Conservation (phyloP, 352 stramenopile species). For the Globisporangium paroecandrum region DNA sequence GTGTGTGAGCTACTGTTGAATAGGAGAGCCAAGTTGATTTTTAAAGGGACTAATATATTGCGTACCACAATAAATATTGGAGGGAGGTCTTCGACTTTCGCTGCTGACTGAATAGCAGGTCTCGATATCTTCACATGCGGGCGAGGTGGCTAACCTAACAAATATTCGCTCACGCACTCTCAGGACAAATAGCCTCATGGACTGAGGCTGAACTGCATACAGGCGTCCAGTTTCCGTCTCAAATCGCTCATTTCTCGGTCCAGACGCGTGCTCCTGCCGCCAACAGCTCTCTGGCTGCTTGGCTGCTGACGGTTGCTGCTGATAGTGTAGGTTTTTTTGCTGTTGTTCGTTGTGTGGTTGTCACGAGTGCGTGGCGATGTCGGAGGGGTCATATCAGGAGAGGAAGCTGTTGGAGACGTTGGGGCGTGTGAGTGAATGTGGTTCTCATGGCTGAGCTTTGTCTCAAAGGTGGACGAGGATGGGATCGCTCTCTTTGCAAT, state of each 20-base stretch:
- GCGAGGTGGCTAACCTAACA: too few relatives aligned
- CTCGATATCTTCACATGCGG: background rate
- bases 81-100: background rate
- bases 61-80: constrained; percentile 6
- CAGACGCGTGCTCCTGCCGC: constrained; percentile 32
- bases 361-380: constrained; percentile 28
- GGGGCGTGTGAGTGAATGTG: constrained; percentile 25
- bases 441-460: constrained; percentile 7
- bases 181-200: background rate
- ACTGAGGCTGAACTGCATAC: constrained; percentile 25
- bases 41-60: constrained; percentile 8
- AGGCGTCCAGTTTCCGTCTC: constrained; percentile 59
- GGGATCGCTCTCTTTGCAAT: constrained; percentile 17
- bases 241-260: constrained; percentile 51
- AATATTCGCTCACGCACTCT: background rate
- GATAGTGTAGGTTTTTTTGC: constrained; percentile 25
- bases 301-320: constrained; percentile 23
- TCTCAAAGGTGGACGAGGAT: background rate
- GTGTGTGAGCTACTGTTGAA: constrained; percentile 1
- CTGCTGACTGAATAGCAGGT: background rate
- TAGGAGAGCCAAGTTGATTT: constrained; percentile 1
- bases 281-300: background rate
- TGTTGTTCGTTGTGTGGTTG: constrained; percentile 11
- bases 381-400: constrained; percentile 43
- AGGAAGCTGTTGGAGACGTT: constrained; percentile 57